Percentiles rank a stretch among this genome's conserved stretches.
Conservation (phyloP, 2,329 filamentous ascomycete species). For the Mycosphaerella sp. region DNA sequence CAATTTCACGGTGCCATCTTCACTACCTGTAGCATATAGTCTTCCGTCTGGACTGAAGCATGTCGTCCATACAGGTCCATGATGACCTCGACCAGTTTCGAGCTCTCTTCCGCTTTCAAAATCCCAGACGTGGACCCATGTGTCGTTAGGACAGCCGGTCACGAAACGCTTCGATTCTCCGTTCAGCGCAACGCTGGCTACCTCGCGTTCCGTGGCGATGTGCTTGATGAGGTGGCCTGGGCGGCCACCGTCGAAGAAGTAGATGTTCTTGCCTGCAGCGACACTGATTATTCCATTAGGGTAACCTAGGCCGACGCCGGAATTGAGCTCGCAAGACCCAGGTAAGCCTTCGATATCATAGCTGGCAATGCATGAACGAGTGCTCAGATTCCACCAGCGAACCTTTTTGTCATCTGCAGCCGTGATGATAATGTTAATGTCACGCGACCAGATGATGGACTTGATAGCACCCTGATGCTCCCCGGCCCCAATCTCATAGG, state of each 20-base stretch:
- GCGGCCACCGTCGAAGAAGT: slow-evolving; percentile 75
- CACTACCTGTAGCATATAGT: slow-evolving; percentile 90
- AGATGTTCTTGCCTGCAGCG: slow-evolving; percentile 87
- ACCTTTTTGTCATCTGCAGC: slow-evolving; percentile 86
- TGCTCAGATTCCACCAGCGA: slow-evolving; percentile 88
- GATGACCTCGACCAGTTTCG: slow-evolving; percentile 92
- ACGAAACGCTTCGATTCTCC: slow-evolving; percentile 74
- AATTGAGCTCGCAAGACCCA: slow-evolving; percentile 84
- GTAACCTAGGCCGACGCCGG: slow-evolving; percentile 52
- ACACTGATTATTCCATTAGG: slow-evolving; percentile 71
- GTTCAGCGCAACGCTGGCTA: slow-evolving; percentile 86
- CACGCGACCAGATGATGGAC: slow-evolving; percentile 82
- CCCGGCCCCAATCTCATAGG: slow-evolving; percentile 82
- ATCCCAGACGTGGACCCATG: slow-evolving; percentile 92
- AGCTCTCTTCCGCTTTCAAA: slow-evolving; percentile 78
- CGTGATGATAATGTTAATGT: slow-evolving; percentile 80
- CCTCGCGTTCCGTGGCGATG: slow-evolving; percentile 71
- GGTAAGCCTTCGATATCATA: slow-evolving; percentile 77
- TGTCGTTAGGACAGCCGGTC: slow-evolving; percentile 84
- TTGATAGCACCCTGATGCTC: slow-evolving; percentile 87
- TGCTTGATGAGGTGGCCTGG: slow-evolving; percentile 70
- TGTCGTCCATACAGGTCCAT: slow-evolving; percentile 94
- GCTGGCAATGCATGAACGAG: slow-evolving; percentile 66
- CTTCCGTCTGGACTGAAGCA: slow-evolving; percentile 94
- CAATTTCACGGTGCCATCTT: slow-evolving; percentile 96